Percentiles rank a stretch among this genome's conserved stretches.
Conservation (phyloP, 2,329 filamentous ascomycete species). For the Parastagonospora avenae region DNA sequence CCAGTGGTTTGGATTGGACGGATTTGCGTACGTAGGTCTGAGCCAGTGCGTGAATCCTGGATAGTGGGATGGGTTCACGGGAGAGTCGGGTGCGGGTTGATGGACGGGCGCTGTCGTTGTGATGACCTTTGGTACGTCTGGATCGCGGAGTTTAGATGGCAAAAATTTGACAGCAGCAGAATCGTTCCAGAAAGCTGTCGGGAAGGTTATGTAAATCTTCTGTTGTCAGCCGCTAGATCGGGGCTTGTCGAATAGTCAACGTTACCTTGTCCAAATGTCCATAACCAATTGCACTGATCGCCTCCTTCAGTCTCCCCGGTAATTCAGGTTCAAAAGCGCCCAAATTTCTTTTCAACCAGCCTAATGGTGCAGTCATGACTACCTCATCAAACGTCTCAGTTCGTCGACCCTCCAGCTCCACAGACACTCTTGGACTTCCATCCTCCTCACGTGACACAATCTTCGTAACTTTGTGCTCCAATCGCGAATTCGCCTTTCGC, state of each 20-base stretch:
- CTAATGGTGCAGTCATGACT: constrained; percentile 70
- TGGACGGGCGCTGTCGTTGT: constrained; percentile 46
- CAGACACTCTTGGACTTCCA: constrained; percentile 28
- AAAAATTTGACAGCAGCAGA: constrained; percentile 1
- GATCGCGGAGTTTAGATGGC: constrained; percentile 12
- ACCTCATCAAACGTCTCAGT: constrained; percentile 67
- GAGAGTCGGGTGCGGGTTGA: constrained; percentile 31
- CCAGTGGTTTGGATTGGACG: constrained; percentile 69
- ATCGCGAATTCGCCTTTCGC: constrained; percentile 61
- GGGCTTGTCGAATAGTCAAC: constrained; percentile 22
- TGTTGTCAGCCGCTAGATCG: constrained; percentile 6
- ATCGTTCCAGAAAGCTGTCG: constrained; percentile 73
- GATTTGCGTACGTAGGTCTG: constrained; percentile 67
- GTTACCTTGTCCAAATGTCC: constrained; percentile 72
- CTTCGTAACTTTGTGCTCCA: constrained; percentile 54
- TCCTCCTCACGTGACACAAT: constrained; percentile 35
- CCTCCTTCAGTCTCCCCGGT: constrained; percentile 61
- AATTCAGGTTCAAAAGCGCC: constrained; percentile 65
- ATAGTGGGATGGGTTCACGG: constrained; percentile 46
- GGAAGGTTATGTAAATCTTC: constrained; percentile 64
- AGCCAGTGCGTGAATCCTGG: constrained; percentile 79
- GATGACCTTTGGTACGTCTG: constrained; percentile 42
- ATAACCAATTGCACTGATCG: constrained; percentile 70
- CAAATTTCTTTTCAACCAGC: constrained; percentile 53
- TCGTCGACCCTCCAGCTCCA: constrained; percentile 56